Percentiles rank a stretch among this genome's conserved stretches.
Conservation (phyloP, 106 monocot genomes). For the Iris macrosiphon region DNA sequence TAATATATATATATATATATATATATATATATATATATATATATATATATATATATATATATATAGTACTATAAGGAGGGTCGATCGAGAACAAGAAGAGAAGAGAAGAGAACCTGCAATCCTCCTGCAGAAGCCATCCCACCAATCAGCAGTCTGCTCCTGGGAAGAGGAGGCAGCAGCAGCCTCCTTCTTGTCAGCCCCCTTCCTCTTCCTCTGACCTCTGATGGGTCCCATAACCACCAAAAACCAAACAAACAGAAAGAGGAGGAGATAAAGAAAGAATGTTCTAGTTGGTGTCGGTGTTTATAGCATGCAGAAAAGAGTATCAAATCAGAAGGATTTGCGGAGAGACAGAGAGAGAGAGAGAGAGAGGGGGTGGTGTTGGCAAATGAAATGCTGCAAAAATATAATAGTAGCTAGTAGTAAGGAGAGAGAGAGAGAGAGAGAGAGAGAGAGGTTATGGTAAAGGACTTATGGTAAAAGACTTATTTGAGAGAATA, state of each 20-base stretch:
- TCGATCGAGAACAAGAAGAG: background rate
- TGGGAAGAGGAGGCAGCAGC: background rate
- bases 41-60: no score
- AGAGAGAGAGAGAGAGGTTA: background rate
- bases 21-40: no score
- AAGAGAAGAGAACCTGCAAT: conserved; percentile 9
- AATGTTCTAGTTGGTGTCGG: no score
- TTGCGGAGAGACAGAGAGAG: background rate
- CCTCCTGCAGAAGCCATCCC: conserved; percentile 31
- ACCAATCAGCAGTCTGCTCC: conserved; percentile 25
- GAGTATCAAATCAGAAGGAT: no score
- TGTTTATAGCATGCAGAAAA: no score
- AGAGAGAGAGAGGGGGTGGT: background rate
- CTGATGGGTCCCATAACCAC: conserved; percentile 13
- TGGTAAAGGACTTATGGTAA: no score
- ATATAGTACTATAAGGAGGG: background rate
- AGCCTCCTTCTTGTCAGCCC: conserved; percentile 1
- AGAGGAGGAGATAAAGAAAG: background rate
- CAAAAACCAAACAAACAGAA: background rate
- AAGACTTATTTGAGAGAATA: no score
- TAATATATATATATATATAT: no score
- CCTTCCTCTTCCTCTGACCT: conserved; percentile 12
- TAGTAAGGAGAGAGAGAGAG: background rate
- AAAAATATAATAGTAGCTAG: no score
- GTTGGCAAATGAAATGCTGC: no score